Percentiles rank a stretch among this genome's conserved stretches.
phyloP scores from a whole-genome alignment of 2,329 filamentous ascomycete species.

The Cercospora citrullina region DNA sequence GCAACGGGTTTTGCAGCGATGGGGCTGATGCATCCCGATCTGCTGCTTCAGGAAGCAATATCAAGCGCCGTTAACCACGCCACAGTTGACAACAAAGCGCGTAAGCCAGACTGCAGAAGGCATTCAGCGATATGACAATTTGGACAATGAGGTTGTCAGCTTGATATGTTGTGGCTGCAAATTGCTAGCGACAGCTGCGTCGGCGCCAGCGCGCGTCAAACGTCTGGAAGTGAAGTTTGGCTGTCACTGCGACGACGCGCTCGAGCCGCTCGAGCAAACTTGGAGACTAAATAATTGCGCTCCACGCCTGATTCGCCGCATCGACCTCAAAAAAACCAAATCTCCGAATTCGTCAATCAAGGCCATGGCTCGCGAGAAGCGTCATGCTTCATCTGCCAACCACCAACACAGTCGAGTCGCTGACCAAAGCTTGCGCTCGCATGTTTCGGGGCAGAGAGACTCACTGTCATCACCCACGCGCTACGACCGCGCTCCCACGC shows the following conservation, averaged over 20 bases:
- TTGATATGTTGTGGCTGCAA: neutral
- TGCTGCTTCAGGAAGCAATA: neutral
- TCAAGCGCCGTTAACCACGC: neutral
- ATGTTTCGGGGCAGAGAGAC: neutral
- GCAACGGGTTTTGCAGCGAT: neutral
- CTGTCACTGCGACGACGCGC: neutral
- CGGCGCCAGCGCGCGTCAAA: neutral
- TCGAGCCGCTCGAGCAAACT: slow-evolving; percentile 10
- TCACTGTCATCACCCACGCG: neutral
- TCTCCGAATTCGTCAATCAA: neutral
- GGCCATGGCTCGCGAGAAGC: neutral
- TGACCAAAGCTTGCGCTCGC: neutral
- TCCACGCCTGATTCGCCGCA: neutral
- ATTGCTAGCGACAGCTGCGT: neutral
- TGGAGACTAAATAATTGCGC: neutral
- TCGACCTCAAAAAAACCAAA: neutral
- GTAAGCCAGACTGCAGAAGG: neutral
- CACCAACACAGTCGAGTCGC: neutral
- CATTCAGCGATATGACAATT: neutral
- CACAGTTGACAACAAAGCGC: neutral
- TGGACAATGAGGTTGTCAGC: neutral
- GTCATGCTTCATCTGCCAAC: neutral
- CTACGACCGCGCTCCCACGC: neutral
- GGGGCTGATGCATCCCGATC: neutral
- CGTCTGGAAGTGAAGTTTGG: neutral